phyloP scores from a whole-genome alignment of 805 yeast species.

The Candida michaelii region DNA sequence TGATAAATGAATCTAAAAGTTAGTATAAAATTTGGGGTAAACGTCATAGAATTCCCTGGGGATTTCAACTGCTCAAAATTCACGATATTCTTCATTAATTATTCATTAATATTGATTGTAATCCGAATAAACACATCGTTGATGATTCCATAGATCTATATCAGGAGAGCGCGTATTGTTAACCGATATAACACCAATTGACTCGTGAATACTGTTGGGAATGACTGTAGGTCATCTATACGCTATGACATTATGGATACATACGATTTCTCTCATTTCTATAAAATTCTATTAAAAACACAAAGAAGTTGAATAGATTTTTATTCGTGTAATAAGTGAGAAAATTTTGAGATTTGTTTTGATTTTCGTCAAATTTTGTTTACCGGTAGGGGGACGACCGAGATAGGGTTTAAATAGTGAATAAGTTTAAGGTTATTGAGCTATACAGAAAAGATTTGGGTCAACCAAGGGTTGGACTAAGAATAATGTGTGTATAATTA shows the following conservation, averaged over 20 bases:
- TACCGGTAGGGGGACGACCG: constrained; percentile 6
- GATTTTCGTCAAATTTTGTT: constrained; percentile 16
- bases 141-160: constrained; percentile 1
- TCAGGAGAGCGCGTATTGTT: constrained; percentile 1
- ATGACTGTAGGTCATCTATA: not conserved
- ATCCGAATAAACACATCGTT: constrained; percentile 3
- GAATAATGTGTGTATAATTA: too few relatives aligned
- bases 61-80: too few relatives aligned
- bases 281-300: constrained; percentile 6
- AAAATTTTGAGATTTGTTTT: constrained; percentile 15
- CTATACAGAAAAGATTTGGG: too few relatives aligned
- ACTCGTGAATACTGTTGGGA: not conserved
- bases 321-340: constrained; percentile 15
- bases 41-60: too few relatives aligned
- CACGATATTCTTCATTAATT: not conserved
- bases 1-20: constrained; percentile 79
- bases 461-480: too few relatives aligned
- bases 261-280: constrained; percentile 19
- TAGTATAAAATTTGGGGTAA: constrained; percentile 8
- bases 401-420: not conserved
- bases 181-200: not conserved
- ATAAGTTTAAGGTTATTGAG: too few relatives aligned
- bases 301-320: constrained; percentile 6
- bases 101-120: too few relatives aligned
- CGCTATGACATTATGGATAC: constrained; percentile 6